These are phyloP conservation scores for Aristolochia californica DNA, from an alignment of 164 flowering plant genomes.

Conservation along the genomic window DNA sequence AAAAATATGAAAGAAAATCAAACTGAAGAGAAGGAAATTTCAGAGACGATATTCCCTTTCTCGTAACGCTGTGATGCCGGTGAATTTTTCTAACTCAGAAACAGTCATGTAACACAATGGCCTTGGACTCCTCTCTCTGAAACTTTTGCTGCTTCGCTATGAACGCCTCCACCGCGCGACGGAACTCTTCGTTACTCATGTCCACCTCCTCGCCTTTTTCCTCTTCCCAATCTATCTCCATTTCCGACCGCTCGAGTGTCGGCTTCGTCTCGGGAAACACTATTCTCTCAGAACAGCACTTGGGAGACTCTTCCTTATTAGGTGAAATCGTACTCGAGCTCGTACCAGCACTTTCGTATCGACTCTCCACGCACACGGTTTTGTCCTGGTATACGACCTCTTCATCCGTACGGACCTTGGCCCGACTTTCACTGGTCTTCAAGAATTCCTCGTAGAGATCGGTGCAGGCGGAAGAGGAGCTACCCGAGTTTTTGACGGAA, in stretches of 20 bases:
- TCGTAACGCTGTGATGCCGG: not conserved
- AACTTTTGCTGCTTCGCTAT: slow-evolving; percentile 23
- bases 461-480: not conserved
- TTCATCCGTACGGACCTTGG: not conserved
- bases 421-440: slow-evolving; percentile 19
- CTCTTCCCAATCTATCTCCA: slow-evolving; percentile 19
- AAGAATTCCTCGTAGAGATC: slow-evolving; percentile 34
- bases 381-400: slow-evolving; percentile 19
- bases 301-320: slow-evolving; percentile 7
- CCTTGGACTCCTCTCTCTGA: slow-evolving; percentile 23
- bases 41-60: not conserved
- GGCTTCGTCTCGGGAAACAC: not conserved
- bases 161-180: slow-evolving; percentile 24
- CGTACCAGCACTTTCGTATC: not conserved
- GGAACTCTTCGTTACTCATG: slow-evolving; percentile 35
- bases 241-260: slow-evolving; percentile 41
- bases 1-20: not conserved
- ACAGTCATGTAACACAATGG: slow-evolving; percentile 15
- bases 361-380: slow-evolving; percentile 9
- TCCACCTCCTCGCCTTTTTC: slow-evolving; percentile 4
- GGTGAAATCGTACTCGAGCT: slow-evolving; percentile 1
- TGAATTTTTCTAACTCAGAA: too few relatives aligned
- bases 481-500: not conserved
- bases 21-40: not conserved
- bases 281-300: slow-evolving; percentile 35